A percentile compares a stretch with the other conserved stretches of the same genome.
phyloP scores from a whole-genome alignment of 164 flowering plant genomes.

The Aristolochia californica region DNA sequence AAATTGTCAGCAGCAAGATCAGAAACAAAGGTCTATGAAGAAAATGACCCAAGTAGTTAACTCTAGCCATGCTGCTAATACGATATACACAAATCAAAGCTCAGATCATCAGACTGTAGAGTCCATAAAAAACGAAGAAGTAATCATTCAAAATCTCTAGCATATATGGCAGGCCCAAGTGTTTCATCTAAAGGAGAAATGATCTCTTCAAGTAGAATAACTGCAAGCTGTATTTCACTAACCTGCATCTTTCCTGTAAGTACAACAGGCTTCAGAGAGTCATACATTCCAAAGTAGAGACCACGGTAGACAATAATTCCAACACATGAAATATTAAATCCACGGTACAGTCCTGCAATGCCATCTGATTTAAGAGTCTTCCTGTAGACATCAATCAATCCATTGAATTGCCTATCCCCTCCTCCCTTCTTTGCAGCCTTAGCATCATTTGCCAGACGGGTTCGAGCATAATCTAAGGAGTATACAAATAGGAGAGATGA shows the following conservation, averaged over 20 bases:
- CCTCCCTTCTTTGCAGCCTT: slow-evolving; percentile 85
- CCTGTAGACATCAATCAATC: slow-evolving; percentile 68
- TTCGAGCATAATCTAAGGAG: slow-evolving; percentile 72
- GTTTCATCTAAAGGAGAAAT: too few species aligned
- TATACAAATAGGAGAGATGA: slow-evolving; percentile 71
- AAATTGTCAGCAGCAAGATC: too few species aligned
- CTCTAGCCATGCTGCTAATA: too few species aligned
- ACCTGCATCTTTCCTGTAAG: slow-evolving; percentile 61
- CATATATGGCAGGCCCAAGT: too few species aligned
- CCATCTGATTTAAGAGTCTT: slow-evolving; percentile 70
- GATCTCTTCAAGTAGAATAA: too few species aligned
- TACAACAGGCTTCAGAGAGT: slow-evolving; percentile 70
- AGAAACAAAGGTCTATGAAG: too few species aligned
- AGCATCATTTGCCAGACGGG: slow-evolving; percentile 77
- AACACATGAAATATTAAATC: slow-evolving; percentile 73
- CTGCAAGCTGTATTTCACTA: slow-evolving; percentile 3
- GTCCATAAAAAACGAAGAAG: too few species aligned
- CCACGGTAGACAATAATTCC: slow-evolving; percentile 81
- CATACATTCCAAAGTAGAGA: slow-evolving; percentile 81
- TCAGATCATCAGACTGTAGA: too few species aligned
- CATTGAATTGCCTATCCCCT: slow-evolving; percentile 76
- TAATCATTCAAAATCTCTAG: too few species aligned
- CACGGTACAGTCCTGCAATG: slow-evolving; percentile 85
- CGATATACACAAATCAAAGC: too few species aligned
- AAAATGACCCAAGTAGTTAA: too few species aligned